Conservation (phyloP, 2,329 filamentous ascomycete species). For the Aspergillus sp. region DNA sequence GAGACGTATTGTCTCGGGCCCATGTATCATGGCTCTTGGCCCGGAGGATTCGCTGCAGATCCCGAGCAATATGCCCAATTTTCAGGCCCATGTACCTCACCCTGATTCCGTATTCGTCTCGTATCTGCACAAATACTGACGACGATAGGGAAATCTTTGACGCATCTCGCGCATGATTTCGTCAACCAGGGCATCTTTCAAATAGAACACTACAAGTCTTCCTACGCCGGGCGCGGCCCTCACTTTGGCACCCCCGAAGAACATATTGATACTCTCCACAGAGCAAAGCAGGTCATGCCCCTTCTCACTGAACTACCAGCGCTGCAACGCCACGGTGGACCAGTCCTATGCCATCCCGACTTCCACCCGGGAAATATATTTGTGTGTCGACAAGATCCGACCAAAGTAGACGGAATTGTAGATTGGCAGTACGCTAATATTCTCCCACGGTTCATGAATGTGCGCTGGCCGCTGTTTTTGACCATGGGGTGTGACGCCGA, state of each 20-base stretch:
- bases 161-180: conserved; percentile 7
- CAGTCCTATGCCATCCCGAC: conserved; percentile 12
- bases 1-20: conserved; percentile 12
- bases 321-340: conserved; percentile 6
- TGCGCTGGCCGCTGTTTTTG: conserved; percentile 13
- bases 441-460: conserved; percentile 14
- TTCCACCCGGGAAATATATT: conserved; percentile 18
- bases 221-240: conserved; percentile 7
- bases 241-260: conserved; percentile 11
- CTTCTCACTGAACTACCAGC: conserved; percentile 2
- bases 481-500: conserved; percentile 13
- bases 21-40: conserved; percentile 12
- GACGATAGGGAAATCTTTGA: conserved; percentile 7
- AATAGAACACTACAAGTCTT: conserved; percentile 8
- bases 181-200: conserved; percentile 10
- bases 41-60: conserved; percentile 8
- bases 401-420: conserved; percentile 12
- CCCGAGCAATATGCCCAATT: conserved; percentile 7
- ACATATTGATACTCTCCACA: conserved; percentile 7
- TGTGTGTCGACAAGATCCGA: conserved; percentile 14
- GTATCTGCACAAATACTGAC: background rate
- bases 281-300: conserved; percentile 6
- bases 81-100: conserved; percentile 12
- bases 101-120: background rate
- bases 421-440: conserved; percentile 16